Conservation (phyloP, 768 basidiomycete genomes). For the Nevesoporus exiguus region DNA sequence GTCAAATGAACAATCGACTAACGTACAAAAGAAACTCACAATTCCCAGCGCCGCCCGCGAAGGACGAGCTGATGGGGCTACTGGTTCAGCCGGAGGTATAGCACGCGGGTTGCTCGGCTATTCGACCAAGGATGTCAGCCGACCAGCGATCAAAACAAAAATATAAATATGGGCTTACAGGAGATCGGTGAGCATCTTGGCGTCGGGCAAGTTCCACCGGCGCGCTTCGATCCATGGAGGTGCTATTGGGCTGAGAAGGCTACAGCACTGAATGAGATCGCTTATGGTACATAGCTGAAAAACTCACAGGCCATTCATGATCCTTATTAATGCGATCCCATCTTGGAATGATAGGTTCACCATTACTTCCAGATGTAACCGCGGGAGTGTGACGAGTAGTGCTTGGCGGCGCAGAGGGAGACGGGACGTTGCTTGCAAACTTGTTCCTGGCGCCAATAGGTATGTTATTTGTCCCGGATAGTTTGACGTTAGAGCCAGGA, state of each 20-base stretch:
- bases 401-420: not conserved
- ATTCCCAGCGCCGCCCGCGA: conserved; percentile 17
- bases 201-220: conserved; percentile 8
- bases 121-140: conserved; percentile 2
- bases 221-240: not conserved
- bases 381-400: not conserved
- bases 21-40: conserved; percentile 1
- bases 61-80: conserved; percentile 4
- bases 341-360: conserved; percentile 20
- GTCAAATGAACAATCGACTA: not conserved
- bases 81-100: conserved; percentile 13
- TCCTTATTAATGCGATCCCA: conserved; percentile 19
- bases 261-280: conserved; percentile 13
- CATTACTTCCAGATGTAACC: conserved; percentile 14
- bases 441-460: conserved; percentile 31
- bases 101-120: conserved; percentile 8
- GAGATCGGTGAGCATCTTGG: conserved; percentile 14
- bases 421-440: conserved; percentile 11
- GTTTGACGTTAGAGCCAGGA: conserved; percentile 19
- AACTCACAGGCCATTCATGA: conserved; percentile 24
- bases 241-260: conserved; percentile 14
- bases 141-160: not conserved
- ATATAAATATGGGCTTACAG: conserved; percentile 12
- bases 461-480: conserved; percentile 33
- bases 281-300: not conserved